These are phyloP conservation scores for Podaxis sp. DNA, from an alignment of 768 basidiomycete species.

Conservation along the genomic window DNA sequence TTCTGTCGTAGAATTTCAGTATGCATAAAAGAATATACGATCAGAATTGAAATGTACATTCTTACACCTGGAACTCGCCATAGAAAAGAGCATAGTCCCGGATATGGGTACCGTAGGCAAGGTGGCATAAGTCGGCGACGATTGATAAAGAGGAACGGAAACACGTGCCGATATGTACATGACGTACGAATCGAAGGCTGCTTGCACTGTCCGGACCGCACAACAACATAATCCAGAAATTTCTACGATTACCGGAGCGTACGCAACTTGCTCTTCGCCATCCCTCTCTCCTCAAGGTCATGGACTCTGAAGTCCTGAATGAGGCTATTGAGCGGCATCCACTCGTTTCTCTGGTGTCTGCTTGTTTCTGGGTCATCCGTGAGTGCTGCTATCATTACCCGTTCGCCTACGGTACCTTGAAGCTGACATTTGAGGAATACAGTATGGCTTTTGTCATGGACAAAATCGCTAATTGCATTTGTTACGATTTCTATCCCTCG, in stretches of 20 bases:
- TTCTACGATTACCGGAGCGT: conserved; percentile 11
- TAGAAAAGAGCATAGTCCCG: not conserved
- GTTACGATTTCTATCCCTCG: conserved; percentile 81
- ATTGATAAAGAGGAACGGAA: not conserved
- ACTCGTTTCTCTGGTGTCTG: conserved; percentile 71
- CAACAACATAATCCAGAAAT: not conserved
- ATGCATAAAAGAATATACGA: not conserved
- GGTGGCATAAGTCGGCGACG: not conserved
- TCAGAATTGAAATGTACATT: not conserved
- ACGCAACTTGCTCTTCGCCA: conserved; percentile 11
- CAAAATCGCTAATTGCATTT: conserved; percentile 70
- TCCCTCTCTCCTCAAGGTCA: conserved; percentile 13
- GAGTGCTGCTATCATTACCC: conserved; percentile 30
- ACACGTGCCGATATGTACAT: conserved; percentile 6
- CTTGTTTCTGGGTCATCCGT: conserved; percentile 85
- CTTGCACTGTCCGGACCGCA: not conserved
- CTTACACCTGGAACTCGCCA: not conserved
- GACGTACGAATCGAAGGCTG: not conserved
- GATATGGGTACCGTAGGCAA: conserved; percentile 1
- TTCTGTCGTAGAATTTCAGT: not conserved
- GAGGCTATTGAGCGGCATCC: conserved; percentile 56
- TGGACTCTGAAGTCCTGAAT: conserved; percentile 36
- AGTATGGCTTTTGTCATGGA: conserved; percentile 87
- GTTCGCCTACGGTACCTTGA: not conserved
- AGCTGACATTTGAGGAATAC: not conserved